A percentile compares a stretch with the other conserved stretches of the same genome.
These are phyloP conservation scores for Nissolia schottii DNA, from an alignment of 306 rosid species.

Conservation along the genomic window DNA sequence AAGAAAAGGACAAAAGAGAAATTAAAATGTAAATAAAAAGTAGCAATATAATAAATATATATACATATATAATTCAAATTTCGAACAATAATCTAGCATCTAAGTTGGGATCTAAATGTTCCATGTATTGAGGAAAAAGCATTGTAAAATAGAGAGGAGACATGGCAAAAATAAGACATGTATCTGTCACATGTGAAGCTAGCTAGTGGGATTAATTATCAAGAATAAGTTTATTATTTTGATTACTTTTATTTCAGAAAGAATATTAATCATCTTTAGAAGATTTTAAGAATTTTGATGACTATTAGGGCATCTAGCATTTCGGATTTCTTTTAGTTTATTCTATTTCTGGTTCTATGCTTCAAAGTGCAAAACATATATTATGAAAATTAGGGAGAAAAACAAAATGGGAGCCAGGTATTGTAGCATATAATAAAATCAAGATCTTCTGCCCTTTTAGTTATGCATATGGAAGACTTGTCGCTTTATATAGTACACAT, in stretches of 20 bases:
- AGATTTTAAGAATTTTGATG: conserved; percentile 35
- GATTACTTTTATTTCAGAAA: background rate
- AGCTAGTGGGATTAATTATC: background rate
- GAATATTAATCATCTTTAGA: conserved; percentile 38
- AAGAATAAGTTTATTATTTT: conserved; percentile 20
- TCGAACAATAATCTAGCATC: background rate
- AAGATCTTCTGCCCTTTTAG: background rate
- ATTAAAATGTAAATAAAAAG: background rate
- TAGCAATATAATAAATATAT: no score
- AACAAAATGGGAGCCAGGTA: conserved; percentile 12
- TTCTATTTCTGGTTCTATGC: conserved; percentile 24
- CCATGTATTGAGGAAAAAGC: background rate
- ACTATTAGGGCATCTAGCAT: conserved; percentile 26
- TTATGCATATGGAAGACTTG: background rate
- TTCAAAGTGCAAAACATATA: background rate
- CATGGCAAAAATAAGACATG: background rate
- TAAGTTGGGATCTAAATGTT: background rate
- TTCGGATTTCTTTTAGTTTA: conserved; percentile 32
- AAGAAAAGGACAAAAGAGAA: no score
- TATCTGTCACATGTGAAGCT: background rate
- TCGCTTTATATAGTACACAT: background rate
- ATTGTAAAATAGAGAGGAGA: background rate
- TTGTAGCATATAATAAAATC: conserved; percentile 16
- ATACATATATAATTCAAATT: background rate
- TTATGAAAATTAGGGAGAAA: background rate